These are phyloP conservation scores for Teunomyces barrocoloradensis DNA, from an alignment of 805 yeast genomes.

Conservation along the genomic window DNA sequence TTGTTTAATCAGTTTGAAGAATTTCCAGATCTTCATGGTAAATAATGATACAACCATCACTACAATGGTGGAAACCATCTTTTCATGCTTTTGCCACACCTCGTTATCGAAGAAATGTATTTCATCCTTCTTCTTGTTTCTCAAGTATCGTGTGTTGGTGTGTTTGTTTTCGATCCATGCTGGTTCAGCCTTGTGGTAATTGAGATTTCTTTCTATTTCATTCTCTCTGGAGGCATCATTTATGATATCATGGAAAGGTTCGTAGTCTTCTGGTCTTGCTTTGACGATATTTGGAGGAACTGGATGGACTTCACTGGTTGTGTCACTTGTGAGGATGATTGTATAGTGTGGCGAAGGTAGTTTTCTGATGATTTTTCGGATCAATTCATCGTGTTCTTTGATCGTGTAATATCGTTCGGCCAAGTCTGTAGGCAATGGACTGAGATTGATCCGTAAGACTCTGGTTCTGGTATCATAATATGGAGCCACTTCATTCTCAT, in stretches of 20 bases:
- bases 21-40: slow-evolving; percentile 13
- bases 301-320: slow-evolving; percentile 26
- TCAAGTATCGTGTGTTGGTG: slow-evolving; percentile 29
- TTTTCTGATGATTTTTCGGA: slow-evolving; percentile 58
- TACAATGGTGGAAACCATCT: slow-evolving; percentile 40
- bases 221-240: slow-evolving; percentile 46
- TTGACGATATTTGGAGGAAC: slow-evolving; percentile 27
- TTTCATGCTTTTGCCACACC: slow-evolving; percentile 50
- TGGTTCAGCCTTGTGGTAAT: slow-evolving; percentile 28
- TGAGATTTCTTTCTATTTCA: slow-evolving; percentile 57
- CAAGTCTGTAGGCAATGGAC: slow-evolving; percentile 37
- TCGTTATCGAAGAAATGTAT: slow-evolving; percentile 44
- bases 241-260: slow-evolving; percentile 57
- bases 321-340: slow-evolving; percentile 49
- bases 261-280: slow-evolving; percentile 30
- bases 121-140: slow-evolving; percentile 28
- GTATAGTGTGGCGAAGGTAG: slow-evolving; percentile 74
- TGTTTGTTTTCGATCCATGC: slow-evolving; percentile 23
- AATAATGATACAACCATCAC: slow-evolving; percentile 19
- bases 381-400: slow-evolving; percentile 41
- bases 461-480: slow-evolving; percentile 65
- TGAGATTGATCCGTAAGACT: slow-evolving; percentile 57
- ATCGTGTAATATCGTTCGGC: slow-evolving; percentile 28
- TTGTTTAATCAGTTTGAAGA: slow-evolving; percentile 3
- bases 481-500: slow-evolving; percentile 46